These are phyloP conservation scores for Xerocomus brunneocitrinus DNA, from an alignment of 768 basidiomycete genomes.

Conservation along the genomic window DNA sequence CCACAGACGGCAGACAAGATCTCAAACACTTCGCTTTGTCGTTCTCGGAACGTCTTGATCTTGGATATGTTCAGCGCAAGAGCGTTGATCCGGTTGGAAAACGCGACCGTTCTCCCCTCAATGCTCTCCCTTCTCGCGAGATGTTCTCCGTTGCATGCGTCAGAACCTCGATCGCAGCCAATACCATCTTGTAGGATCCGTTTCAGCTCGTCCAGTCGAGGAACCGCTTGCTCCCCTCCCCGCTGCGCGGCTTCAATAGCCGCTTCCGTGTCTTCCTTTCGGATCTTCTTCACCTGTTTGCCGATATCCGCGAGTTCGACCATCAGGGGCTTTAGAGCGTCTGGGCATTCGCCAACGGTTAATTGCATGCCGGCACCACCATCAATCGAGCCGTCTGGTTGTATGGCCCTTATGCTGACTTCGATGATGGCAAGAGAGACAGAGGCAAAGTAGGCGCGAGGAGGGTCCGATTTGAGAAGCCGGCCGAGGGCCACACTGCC, in stretches of 20 bases:
- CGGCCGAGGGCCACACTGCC: slow-evolving; percentile 47
- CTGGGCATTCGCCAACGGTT: slow-evolving; percentile 58
- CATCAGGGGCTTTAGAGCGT: slow-evolving; percentile 66
- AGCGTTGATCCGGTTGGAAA: slow-evolving; percentile 74
- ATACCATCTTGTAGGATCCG: slow-evolving; percentile 57
- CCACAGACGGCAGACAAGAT: slow-evolving; percentile 35
- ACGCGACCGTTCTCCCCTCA: slow-evolving; percentile 61
- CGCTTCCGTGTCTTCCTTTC: slow-evolving; percentile 47
- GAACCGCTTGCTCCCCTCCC: slow-evolving; percentile 34
- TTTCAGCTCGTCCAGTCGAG: slow-evolving; percentile 57
- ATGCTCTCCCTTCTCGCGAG: slow-evolving; percentile 43
- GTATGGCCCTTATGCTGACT: slow-evolving; percentile 51
- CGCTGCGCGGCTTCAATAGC: slow-evolving; percentile 41
- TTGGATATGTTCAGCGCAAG: slow-evolving; percentile 68
- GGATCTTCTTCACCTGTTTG: slow-evolving; percentile 42
- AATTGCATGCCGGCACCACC: slow-evolving; percentile 50
- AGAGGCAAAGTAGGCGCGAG: slow-evolving; percentile 75
- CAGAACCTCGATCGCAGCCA: slow-evolving; percentile 32
- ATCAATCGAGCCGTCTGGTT: slow-evolving; percentile 44
- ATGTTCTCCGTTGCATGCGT: slow-evolving; percentile 14
- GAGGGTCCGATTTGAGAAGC: slow-evolving; percentile 57
- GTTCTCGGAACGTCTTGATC: slow-evolving; percentile 65
- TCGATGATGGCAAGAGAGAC: slow-evolving; percentile 71
- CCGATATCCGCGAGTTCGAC: slow-evolving; percentile 55
- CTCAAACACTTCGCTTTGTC: slow-evolving; percentile 67